phyloP scores from a whole-genome alignment of 768 basidiomycete species.

The Favolaschia claudopus region DNA sequence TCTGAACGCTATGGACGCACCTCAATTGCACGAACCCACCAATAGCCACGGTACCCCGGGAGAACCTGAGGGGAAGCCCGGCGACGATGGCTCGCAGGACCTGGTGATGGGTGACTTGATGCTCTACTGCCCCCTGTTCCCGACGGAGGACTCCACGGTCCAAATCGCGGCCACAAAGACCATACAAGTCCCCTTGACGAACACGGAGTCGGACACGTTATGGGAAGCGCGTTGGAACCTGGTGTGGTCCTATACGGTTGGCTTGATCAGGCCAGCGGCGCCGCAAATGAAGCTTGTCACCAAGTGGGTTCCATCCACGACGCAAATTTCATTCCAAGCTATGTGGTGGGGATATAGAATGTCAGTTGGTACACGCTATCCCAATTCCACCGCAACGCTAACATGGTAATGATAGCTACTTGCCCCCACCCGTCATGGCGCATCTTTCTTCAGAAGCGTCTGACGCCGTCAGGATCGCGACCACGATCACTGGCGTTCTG shows the following conservation, averaged over 20 bases:
- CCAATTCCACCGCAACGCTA: neutral
- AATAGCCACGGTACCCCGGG: constrained; percentile 8
- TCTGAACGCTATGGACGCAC: constrained; percentile 40
- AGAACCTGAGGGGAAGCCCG: constrained; percentile 8
- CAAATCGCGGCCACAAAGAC: constrained; percentile 61
- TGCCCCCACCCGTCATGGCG: constrained; percentile 63
- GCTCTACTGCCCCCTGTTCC: constrained; percentile 60
- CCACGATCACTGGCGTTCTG: constrained; percentile 59
- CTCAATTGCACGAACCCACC: constrained; percentile 24
- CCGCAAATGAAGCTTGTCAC: constrained; percentile 29
- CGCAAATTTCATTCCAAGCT: constrained; percentile 62
- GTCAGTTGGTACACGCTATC: constrained; percentile 36
- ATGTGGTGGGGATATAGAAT: constrained; percentile 69
- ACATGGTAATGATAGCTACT: constrained; percentile 47
- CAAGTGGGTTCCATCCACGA: constrained; percentile 60
- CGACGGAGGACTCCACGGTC: constrained; percentile 54
- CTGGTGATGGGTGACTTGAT: constrained; percentile 59
- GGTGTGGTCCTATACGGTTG: constrained; percentile 18
- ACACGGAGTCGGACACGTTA: constrained; percentile 11
- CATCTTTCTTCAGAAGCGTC: constrained; percentile 56
- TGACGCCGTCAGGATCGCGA: constrained; percentile 61
- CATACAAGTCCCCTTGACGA: constrained; percentile 32
- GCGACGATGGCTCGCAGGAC: constrained; percentile 37
- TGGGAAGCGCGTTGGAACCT: constrained; percentile 27
- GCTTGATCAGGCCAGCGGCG: constrained; percentile 4